These are phyloP conservation scores for Metschnikowia corniflorae DNA, from an alignment of 805 yeast genomes.

Conservation along the genomic window DNA sequence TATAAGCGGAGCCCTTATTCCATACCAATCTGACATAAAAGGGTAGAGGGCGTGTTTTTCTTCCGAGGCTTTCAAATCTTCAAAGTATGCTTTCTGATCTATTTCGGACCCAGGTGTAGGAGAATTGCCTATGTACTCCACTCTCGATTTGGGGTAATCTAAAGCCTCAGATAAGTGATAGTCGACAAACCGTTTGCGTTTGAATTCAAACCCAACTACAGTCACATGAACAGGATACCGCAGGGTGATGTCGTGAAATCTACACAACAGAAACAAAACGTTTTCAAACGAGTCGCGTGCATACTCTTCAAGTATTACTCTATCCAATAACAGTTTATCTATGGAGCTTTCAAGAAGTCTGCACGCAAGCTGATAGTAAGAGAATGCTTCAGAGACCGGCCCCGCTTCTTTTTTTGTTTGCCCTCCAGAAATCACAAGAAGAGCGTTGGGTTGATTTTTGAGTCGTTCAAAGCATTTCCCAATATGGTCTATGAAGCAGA, in stretches of 20 bases:
- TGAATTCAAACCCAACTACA: conserved; percentile 74
- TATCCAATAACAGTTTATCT: conserved; percentile 7
- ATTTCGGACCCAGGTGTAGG: conserved; percentile 43
- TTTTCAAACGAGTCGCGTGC: conserved; percentile 83
- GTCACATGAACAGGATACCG: conserved; percentile 50
- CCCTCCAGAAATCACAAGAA: conserved; percentile 62
- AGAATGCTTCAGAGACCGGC: conserved; percentile 56
- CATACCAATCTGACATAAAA: conserved; percentile 58
- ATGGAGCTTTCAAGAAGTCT: conserved; percentile 19
- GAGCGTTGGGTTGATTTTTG: conserved; percentile 23
- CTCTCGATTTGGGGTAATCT: conserved; percentile 32
- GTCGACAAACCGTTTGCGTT: conserved; percentile 53
- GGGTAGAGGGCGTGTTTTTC: conserved; percentile 48
- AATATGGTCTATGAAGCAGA: conserved; percentile 62
- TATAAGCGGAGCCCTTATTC: conserved; percentile 41
- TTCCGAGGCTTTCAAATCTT: conserved; percentile 48
- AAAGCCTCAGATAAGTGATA: conserved; percentile 52
- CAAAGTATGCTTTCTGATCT: conserved; percentile 38
- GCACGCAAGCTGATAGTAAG: conserved; percentile 49
- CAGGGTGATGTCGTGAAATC: conserved; percentile 46
- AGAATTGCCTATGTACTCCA: conserved; percentile 53
- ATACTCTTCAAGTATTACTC: conserved; percentile 58
- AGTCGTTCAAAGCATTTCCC: conserved; percentile 39
- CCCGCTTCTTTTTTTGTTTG: conserved; percentile 59
- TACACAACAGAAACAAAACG: conserved; percentile 55